Evolutionary conservation across 1,284 basidiomycete genomes (phyloP).

Genomic region (Trichosporon faecale): DNA sequence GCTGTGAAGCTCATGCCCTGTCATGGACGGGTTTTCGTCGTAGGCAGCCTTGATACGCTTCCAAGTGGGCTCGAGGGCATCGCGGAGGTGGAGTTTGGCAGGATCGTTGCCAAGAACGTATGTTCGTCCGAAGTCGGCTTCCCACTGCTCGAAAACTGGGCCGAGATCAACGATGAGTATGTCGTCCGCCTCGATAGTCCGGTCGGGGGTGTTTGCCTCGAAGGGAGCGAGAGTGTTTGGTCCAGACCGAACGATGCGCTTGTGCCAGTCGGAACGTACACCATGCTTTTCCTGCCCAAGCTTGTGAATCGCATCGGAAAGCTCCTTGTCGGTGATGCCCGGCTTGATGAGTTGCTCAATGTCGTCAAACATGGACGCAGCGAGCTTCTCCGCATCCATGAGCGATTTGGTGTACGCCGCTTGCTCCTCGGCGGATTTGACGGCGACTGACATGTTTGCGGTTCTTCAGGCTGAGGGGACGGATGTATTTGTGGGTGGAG

Average conservation of each 20-base stretch:
- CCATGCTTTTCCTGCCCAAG: slow-evolving; percentile 18
- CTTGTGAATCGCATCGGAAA: slow-evolving; percentile 23
- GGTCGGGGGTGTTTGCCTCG: slow-evolving; percentile 26
- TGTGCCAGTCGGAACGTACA: slow-evolving; percentile 26
- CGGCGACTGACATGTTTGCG: neutral
- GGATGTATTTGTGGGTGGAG: neutral
- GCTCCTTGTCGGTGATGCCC: slow-evolving; percentile 22
- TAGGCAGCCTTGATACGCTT: slow-evolving; percentile 18
- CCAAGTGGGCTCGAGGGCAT: slow-evolving; percentile 24
- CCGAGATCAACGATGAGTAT: slow-evolving; percentile 26
- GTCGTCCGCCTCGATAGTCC: slow-evolving; percentile 21
- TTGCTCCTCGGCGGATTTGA: slow-evolving; percentile 13
- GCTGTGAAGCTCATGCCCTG: slow-evolving; percentile 20
- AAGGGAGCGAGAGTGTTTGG: slow-evolving; percentile 24
- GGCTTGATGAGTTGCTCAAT: slow-evolving; percentile 20
- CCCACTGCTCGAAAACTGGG: slow-evolving; percentile 25
- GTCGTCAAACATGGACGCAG: slow-evolving; percentile 21
- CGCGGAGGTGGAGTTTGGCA: slow-evolving; percentile 16
- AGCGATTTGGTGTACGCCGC: slow-evolving; percentile 20
- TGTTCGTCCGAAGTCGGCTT: slow-evolving; percentile 27
- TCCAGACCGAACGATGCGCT: slow-evolving; percentile 23
- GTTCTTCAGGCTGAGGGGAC: neutral
- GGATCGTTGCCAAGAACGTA: slow-evolving; percentile 25
- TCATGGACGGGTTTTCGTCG: slow-evolving; percentile 20
- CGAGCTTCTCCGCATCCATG: slow-evolving; percentile 19